Evolutionary conservation across 139 green algal species (phyloP).

Genomic region (Edaphochlamys debaryana): DNA sequence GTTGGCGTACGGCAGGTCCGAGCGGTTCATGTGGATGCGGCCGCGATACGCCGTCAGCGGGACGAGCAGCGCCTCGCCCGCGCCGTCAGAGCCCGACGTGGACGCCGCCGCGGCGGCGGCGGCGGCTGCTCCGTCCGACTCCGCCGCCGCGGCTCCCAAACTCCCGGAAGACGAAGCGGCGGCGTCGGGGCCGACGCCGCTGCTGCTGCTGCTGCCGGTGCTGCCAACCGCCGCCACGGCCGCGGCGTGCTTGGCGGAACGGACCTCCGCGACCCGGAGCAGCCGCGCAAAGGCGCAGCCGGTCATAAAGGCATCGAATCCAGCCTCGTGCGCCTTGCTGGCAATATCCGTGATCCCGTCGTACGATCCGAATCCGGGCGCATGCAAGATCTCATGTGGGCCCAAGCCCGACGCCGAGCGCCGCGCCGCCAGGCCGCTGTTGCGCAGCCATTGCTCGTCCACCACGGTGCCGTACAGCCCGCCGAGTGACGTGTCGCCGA

Average conservation of each 20-base stretch:
- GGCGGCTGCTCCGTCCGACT: background rate
- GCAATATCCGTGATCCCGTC: background rate
- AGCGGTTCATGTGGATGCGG: slow-evolving; percentile 11
- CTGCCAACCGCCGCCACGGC: background rate
- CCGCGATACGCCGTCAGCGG: slow-evolving; percentile 14
- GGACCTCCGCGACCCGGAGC: slow-evolving; percentile 45
- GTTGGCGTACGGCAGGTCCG: slow-evolving; percentile 39
- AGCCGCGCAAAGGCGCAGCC: slow-evolving; percentile 58
- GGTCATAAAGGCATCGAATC: slow-evolving; percentile 87
- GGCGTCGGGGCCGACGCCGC: background rate
- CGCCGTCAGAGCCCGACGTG: background rate
- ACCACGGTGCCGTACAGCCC: slow-evolving; percentile 11
- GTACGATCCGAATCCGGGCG: slow-evolving; percentile 40
- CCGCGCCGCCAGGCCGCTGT: background rate
- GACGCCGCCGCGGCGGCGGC: background rate
- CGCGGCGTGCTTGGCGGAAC: background rate
- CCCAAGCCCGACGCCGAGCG: background rate
- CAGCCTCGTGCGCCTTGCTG: slow-evolving; percentile 76
- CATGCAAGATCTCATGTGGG: slow-evolving; percentile 27
- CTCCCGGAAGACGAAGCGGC: background rate
- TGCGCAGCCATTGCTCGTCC: slow-evolving; percentile 10
- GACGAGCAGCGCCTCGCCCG: background rate
- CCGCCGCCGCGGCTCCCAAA: background rate
- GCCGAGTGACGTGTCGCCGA: slow-evolving; percentile 37
- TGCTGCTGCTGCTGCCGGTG: background rate